Conservation (phyloP, 1,284 basidiomycete species). For the Gomphus bonarii region DNA sequence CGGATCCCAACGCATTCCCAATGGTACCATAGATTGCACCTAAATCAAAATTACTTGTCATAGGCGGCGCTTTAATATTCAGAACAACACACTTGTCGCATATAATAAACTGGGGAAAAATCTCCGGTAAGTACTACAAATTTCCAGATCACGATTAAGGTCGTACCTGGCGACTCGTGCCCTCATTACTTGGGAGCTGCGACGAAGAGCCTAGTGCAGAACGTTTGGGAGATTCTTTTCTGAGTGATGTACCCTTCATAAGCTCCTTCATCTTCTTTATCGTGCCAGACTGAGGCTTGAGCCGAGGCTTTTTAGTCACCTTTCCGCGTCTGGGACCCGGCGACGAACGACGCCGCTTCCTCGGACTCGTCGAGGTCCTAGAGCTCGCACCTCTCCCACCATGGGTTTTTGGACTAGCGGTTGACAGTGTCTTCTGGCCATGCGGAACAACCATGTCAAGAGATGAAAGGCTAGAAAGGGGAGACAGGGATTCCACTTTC, state of each 20-base stretch:
- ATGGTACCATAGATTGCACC: conserved; percentile 4
- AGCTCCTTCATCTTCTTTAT: not conserved
- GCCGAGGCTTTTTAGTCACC: not conserved
- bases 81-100: not conserved
- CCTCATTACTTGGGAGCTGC: not conserved
- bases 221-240: not conserved
- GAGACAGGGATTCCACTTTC: not conserved
- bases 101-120: not conserved
- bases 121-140: not conserved
- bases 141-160: not conserved
- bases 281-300: not conserved
- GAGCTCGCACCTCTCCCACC: not conserved
- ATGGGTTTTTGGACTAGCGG: not conserved
- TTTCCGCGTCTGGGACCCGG: not conserved
- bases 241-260: not conserved
- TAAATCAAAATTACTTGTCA: not conserved
- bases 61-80: not conserved
- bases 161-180: not conserved
- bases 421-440: not conserved
- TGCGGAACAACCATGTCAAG: not conserved
- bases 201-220: not conserved
- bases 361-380: not conserved
- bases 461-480: not conserved
- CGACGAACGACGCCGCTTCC: not conserved
- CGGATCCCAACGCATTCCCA: conserved; percentile 1